Base-by-base conservation (phyloP, 2,329 filamentous ascomycete genomes). In the Pleomassaria siparia region DNA sequence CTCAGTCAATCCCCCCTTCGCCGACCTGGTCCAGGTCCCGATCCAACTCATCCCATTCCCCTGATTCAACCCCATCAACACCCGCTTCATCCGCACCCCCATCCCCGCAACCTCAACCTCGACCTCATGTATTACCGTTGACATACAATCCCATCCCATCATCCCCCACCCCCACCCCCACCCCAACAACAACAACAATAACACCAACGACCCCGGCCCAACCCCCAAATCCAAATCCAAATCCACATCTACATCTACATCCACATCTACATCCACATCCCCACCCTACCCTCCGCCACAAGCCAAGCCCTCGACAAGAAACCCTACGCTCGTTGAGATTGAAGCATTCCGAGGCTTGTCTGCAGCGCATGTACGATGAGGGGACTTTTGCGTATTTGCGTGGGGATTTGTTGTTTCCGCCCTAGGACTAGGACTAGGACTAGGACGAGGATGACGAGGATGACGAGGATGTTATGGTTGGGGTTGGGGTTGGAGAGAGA, bases 341-440 rank as follows among this genome's bases (percentile, higher is more conserved):
- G 6, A 69, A 65, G 44, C 63, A 68, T 26, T 67, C 62, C 2
- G 69, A 71, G 12, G 61, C 62, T 9, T 66, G 63, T 44, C 46
- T 71, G 49, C 63, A 67, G 50, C 51, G 43, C 20, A 48, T 60
- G 4, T 70, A 63, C 43, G 62, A 70, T 41, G 54, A 61, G 26
- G 61, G 59, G 50, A 57, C 64, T 15, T 57, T 53, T 10, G 58
- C 56, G 22, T 69, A 70, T 42, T 42, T 71, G 36, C 56, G 57
- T 20, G 65, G 64, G 16, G 51, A 49, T 8, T 44, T 67, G 13
- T 64, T 61, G n/a, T n/a, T n/a, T n/a, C n/a, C n/a, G n/a, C n/a
- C n/a, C n/a, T n/a, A n/a, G n/a, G n/a, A n/a, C n/a, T n/a, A n/a
- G n/a, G n/a, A n/a, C n/a, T n/a, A n/a, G n/a, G n/a, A n/a, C n/a